phyloP scores from a whole-genome alignment of 1,284 basidiomycete species.

The Mycena sp. region DNA sequence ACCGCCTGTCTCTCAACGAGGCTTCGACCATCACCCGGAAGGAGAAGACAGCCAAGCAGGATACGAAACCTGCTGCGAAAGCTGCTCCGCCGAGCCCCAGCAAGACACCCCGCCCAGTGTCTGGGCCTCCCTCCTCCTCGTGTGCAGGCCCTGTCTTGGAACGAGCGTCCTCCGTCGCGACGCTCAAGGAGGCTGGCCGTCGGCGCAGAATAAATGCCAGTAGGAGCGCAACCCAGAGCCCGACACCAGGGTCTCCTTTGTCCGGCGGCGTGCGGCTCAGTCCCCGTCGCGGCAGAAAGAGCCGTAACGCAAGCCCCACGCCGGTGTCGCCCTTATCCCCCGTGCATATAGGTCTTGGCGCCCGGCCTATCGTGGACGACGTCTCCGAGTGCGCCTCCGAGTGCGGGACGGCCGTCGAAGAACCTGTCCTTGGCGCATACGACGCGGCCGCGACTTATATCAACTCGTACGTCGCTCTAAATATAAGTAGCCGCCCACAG shows the following conservation, averaged over 20 bases:
- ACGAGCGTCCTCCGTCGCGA: constrained; percentile 27
- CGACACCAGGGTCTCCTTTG: neutral
- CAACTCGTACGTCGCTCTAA: constrained; percentile 50
- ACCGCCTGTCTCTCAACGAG: constrained; percentile 22
- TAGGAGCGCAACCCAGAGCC: constrained; percentile 9
- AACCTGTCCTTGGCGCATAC: constrained; percentile 51
- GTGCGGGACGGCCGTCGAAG: constrained; percentile 41
- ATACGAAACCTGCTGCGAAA: neutral
- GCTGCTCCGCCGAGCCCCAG: constrained; percentile 9
- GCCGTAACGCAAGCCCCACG: neutral
- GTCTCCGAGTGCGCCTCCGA: constrained; percentile 58
- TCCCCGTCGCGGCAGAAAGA: neutral
- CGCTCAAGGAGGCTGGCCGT: constrained; percentile 10
- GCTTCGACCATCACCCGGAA: constrained; percentile 23
- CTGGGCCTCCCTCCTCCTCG: constrained; percentile 12
- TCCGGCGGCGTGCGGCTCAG: neutral
- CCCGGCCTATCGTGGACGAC: constrained; percentile 63
- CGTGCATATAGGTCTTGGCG: constrained; percentile 44
- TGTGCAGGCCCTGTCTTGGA: constrained; percentile 20
- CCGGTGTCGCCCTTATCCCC: neutral
- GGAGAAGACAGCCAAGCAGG: constrained; percentile 14
- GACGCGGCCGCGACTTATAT: constrained; percentile 67
- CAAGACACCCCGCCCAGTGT: neutral
- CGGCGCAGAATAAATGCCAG: constrained; percentile 27
- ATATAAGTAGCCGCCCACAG: constrained; percentile 18